Base-by-base conservation (phyloP, 495 filamentous ascomycete genomes). In the Stereocaulon alpinum region DNA sequence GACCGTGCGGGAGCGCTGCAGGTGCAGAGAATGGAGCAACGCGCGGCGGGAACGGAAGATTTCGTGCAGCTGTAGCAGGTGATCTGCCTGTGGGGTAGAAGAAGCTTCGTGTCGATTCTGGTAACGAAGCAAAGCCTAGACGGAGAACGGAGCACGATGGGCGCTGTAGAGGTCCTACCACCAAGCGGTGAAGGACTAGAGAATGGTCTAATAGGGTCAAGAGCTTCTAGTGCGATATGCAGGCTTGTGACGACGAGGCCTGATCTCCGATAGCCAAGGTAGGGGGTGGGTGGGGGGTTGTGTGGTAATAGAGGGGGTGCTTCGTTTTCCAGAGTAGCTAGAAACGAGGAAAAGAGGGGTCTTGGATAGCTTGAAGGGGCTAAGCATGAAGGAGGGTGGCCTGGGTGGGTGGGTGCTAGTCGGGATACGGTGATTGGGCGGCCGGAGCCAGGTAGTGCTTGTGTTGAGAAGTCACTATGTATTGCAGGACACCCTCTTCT, bases 1-100 rank as follows among this genome's bases (percentile, higher is more conserved):
- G 60, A 24, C 44, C 45, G 30, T n/a, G 30, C 20, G 48, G 47
- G 47, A 44, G 53, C 40, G 40, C 51, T 65, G 63, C 51, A 65
- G 40, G 22, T 40, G 54, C 48, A 58, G 43, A n/a, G 30, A 53
- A 55, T 37, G 41, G 56, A 43, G 63, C 59, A 58, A 64, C 48
- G 63, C 60, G 60, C 59, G 27, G 56, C 63, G 63, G 63, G 60
- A 65, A 60, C 63, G 63, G 63, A 65, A 65, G 63, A 62, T 65
- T 65, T 59, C 56, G 44, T 65, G 63, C 60, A 61, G 60, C 48
- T 50, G 44, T 56, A 51, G 45, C 63, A 65, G 63, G 44, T 67
- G 62, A 64, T 64, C 62, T 17, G 18, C 64, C 49, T 62, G 55
- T 62, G 62, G 64, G 64, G 56, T 61, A 45, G 34, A 18, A 32